Base-by-base conservation (phyloP, 2,329 filamentous ascomycete species). In the Annulohypoxylon truncatum region DNA sequence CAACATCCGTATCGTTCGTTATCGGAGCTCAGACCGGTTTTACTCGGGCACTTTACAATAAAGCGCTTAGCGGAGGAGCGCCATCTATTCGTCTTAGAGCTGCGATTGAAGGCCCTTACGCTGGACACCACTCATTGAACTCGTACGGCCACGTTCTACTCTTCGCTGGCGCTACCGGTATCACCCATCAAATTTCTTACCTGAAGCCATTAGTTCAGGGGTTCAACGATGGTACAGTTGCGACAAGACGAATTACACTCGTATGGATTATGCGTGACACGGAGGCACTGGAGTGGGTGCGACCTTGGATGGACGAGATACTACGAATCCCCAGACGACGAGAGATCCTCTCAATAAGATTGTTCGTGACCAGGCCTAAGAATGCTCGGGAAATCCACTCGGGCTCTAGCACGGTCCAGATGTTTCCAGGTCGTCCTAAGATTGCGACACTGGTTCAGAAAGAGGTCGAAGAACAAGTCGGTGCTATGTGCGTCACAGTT, bases 221-320 rank as follows among this genome's bases (percentile, higher is more conserved):
- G 3, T 91, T 87, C 78, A 87, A 88, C 57, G 82, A 87, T 0
- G 87, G 89, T 64, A 94, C 89, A 0, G 89, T 94, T 35, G 94
- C 95, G 3, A 93, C 93, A 2, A 90, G 94, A 54, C 89, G 90
- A 40, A 82, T 98, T 48, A 92, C 91, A 1, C 88, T 98, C 6
- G 88, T 97, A 65, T 98, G 96, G 96, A 90, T 97, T 75, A 92
- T 98, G 69, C 93, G 96, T 67, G 93, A 94, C 59, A 91, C 92
- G 35, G 91, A 97, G 74, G 90, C 95, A 61, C 86, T 98, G 6
- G 93, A 97, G 78, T 98, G 96, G 95, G 92, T 97, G 64, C 89
- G 93, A 6, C 92, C 93, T 4, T 98, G 92, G 90, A 90, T 91
- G 86, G 87, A 91, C 71, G 79, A 83, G 59, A 81, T 98, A 57